Conservation (phyloP, 2,329 filamentous ascomycete genomes). For the Colletotrichum euphorbiae region DNA sequence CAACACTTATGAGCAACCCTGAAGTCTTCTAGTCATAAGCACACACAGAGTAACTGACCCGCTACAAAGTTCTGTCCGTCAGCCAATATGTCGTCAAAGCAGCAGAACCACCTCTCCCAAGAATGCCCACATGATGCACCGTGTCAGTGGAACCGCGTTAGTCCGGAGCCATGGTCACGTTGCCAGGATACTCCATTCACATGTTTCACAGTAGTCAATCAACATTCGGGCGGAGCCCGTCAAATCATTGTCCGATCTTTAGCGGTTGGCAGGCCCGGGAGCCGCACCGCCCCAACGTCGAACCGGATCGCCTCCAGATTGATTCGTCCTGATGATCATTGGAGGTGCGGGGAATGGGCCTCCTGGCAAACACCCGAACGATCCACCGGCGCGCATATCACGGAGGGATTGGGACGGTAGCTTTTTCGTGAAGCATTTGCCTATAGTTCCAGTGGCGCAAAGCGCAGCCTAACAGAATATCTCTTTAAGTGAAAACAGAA, state of each 20-base stretch:
- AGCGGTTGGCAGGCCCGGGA: slow-evolving; percentile 28
- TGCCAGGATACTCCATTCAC: no score
- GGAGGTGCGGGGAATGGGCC: not conserved
- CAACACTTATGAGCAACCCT: no score
- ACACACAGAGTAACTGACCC: no score
- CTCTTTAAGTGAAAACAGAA: slow-evolving; percentile 27
- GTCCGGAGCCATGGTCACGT: no score
- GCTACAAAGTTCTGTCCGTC: no score
- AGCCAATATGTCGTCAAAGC: no score
- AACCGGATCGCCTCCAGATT: slow-evolving; percentile 19
- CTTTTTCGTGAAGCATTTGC: slow-evolving; percentile 19
- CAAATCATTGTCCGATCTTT: not conserved
- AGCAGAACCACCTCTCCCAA: no score
- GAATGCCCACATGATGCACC: no score
- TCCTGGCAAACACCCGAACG: not conserved
- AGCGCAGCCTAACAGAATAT: slow-evolving; percentile 10
- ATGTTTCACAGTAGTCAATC: no score
- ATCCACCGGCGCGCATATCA: slow-evolving; percentile 2
- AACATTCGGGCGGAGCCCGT: not conserved
- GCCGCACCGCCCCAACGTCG: slow-evolving; percentile 5
- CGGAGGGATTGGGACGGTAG: not conserved
- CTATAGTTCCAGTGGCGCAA: slow-evolving; percentile 27
- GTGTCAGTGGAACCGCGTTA: no score
- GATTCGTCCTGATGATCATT: not conserved
- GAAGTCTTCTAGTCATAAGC: no score